Conservation (phyloP, 768 basidiomycete genomes). For the Russula compacta region DNA sequence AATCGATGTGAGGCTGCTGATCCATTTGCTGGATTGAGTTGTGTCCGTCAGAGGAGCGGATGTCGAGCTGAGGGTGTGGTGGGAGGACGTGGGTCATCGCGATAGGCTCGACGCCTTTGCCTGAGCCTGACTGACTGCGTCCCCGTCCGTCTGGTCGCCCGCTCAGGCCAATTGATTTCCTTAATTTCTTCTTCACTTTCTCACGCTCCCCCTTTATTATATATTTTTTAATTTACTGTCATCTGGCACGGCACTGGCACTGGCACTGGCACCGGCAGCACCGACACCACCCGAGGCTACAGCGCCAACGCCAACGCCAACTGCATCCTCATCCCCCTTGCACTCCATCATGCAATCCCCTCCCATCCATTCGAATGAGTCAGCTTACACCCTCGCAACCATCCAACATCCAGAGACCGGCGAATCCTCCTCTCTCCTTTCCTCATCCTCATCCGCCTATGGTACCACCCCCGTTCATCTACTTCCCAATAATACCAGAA, state of each 20-base stretch:
- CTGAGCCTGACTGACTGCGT: background rate
- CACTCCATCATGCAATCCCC: background rate
- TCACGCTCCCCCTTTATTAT: constrained; percentile 1
- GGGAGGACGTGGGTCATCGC: constrained; percentile 41
- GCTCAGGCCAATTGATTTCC: constrained; percentile 4
- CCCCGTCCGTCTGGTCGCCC: constrained; percentile 16
- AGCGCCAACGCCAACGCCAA: too few species aligned
- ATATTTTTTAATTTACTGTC: background rate
- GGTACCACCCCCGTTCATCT: constrained; percentile 25
- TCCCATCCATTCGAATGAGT: constrained; percentile 31
- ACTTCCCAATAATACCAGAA: constrained; percentile 33
- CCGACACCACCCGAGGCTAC: too few species aligned
- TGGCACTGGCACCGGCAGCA: too few species aligned
- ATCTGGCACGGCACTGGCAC: too few species aligned
- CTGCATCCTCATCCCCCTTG: background rate
- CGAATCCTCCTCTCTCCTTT: constrained; percentile 23
- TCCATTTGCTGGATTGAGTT: constrained; percentile 61
- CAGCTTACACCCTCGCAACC: constrained; percentile 58
- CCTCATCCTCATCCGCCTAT: constrained; percentile 11
- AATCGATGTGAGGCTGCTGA: constrained; percentile 35
- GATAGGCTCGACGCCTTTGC: constrained; percentile 15
- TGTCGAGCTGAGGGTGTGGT: constrained; percentile 36
- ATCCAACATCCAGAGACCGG: constrained; percentile 28
- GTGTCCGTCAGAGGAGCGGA: constrained; percentile 44
- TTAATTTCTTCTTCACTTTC: background rate